phyloP scores from a whole-genome alignment of 352 stramenopile species.

The Nothophytophthora sp. region DNA sequence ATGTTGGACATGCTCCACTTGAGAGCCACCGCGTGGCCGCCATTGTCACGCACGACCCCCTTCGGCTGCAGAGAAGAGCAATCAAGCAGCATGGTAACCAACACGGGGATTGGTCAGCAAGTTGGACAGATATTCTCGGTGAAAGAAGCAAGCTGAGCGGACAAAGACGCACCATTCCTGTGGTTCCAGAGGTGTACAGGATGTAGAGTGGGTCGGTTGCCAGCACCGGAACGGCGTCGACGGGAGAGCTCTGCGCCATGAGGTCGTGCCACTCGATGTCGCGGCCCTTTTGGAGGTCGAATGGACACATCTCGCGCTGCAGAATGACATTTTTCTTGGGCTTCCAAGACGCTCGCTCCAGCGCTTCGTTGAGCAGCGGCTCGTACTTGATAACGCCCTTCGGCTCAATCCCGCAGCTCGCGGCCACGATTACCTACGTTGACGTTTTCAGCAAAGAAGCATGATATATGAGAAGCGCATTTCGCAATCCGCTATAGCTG shows the following conservation, averaged over 20 bases:
- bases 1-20: conserved; percentile 88
- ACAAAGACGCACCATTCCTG: too few relatives aligned
- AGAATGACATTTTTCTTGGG: conserved; percentile 73
- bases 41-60: conserved; percentile 77
- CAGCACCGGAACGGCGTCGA: conserved; percentile 49
- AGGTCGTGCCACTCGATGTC: conserved; percentile 65
- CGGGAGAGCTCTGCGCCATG: conserved; percentile 30
- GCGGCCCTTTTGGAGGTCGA: conserved; percentile 37
- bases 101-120: too few relatives aligned
- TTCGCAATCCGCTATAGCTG: too few relatives aligned
- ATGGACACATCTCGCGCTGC: conserved; percentile 56
- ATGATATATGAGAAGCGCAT: too few relatives aligned
- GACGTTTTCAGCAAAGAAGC: too few relatives aligned
- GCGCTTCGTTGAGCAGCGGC: conserved; percentile 64
- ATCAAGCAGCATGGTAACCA: too few relatives aligned
- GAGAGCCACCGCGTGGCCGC: conserved; percentile 79
- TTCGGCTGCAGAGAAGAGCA: too few relatives aligned
- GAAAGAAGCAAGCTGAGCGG: too few relatives aligned
- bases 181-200: conserved; percentile 81
- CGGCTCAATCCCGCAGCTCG: conserved; percentile 68
- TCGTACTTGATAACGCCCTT: conserved; percentile 81
- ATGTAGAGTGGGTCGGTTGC: conserved; percentile 77
- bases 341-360: conserved; percentile 60
- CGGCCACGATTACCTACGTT: conserved; percentile 77
- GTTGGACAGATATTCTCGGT: too few relatives aligned